Percentiles rank a stretch among this genome's conserved stretches.
Evolutionary conservation across 2,329 filamentous ascomycete genomes (phyloP).

Genomic region (Boeremia lycopersici): DNA sequence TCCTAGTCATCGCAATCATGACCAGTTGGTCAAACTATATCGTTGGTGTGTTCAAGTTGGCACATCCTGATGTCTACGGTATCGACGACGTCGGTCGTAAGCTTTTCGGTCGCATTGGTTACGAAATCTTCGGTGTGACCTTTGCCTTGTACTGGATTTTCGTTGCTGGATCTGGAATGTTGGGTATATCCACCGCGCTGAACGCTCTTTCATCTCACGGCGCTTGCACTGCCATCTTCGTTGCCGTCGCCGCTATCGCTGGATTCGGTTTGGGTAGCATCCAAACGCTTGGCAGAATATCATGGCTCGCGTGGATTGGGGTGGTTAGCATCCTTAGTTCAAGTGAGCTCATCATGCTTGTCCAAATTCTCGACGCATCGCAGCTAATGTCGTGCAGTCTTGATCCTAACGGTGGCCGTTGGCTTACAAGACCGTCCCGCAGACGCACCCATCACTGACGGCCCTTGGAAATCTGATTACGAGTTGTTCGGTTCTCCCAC

Average conservation of each 20-base stretch:
- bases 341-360: slow-evolving; percentile 17
- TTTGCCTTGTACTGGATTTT: slow-evolving; percentile 55
- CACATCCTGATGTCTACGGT: slow-evolving; percentile 61
- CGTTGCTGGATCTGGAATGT: slow-evolving; percentile 71
- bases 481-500: slow-evolving; percentile 23
- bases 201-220: slow-evolving; percentile 64
- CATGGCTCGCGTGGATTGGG: slow-evolving; percentile 36
- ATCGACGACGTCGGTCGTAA: slow-evolving; percentile 63
- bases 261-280: slow-evolving; percentile 56
- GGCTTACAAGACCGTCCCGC: slow-evolving; percentile 33
- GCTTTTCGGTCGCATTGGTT: slow-evolving; percentile 59
- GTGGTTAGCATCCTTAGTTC: slow-evolving; percentile 27
- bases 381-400: slow-evolving; percentile 16
- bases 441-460: slow-evolving; percentile 24
- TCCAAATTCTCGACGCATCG: background rate
- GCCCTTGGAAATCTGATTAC: slow-evolving; percentile 30
- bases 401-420: slow-evolving; percentile 34
- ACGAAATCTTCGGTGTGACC: slow-evolving; percentile 52
- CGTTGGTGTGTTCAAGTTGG: slow-evolving; percentile 60
- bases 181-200: slow-evolving; percentile 53
- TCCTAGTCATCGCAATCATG: slow-evolving; percentile 50
- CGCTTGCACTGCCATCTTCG: slow-evolving; percentile 69
- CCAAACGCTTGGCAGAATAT: slow-evolving; percentile 43
- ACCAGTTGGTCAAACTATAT: slow-evolving; percentile 59
- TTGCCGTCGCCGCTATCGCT: slow-evolving; percentile 62